Evolutionary conservation across 2,329 filamentous ascomycete species (phyloP).

Genomic region (Cladobotryum mycophilum): DNA sequence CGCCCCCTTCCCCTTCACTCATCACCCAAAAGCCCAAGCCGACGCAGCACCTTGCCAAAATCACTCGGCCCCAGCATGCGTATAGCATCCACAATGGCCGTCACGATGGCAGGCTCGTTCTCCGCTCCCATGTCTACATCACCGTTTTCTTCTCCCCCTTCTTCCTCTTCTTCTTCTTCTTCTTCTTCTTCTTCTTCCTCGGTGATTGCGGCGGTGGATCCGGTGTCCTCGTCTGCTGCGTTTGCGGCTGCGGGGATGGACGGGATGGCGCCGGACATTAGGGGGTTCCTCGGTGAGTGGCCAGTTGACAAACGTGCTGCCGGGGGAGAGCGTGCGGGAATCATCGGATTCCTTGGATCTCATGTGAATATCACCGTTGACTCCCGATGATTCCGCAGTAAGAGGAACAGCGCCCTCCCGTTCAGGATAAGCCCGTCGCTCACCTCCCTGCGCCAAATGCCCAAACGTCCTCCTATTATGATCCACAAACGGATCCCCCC

Average conservation of each 20-base stretch:
- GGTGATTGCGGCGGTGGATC: not conserved
- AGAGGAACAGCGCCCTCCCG: too few species aligned
- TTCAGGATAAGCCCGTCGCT: too few species aligned
- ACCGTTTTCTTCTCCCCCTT: not conserved
- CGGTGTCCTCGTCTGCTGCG: not conserved
- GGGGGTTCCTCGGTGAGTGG: not conserved
- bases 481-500: not conserved
- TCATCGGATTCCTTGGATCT: too few species aligned
- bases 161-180: not conserved
- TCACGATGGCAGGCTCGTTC: not conserved
- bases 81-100: not conserved
- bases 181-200: too few species aligned
- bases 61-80: not conserved
- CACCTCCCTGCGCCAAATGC: not conserved
- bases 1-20: not conserved
- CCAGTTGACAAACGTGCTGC: slow-evolving; percentile 7
- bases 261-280: too few species aligned
- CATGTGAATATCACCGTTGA: too few species aligned
- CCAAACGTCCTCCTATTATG: not conserved
- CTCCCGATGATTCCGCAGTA: too few species aligned
- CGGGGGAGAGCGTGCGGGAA: not conserved
- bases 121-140: not conserved
- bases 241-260: not conserved
- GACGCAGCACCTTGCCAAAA: not conserved
- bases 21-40: not conserved